Base-by-base conservation (phyloP, 2,329 filamentous ascomycete genomes). In the Beauveria rudraprayagi region DNA sequence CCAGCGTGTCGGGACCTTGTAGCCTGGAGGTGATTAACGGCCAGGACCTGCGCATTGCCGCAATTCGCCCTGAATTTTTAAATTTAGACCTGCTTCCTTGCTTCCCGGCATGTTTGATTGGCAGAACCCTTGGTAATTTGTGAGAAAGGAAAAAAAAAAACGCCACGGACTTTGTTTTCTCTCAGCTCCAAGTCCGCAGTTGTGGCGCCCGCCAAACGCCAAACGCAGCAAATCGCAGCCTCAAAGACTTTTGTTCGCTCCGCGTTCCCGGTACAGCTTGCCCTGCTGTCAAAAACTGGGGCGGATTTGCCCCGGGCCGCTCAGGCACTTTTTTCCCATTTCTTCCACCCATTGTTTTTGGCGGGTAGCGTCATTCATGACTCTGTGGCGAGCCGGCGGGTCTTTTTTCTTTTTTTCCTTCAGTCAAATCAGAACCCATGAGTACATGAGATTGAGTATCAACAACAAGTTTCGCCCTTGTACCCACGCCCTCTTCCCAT, bases 231-330 rank as follows among this genome's bases (percentile, higher is more conserved):
- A 16, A 16, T 37, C 28, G 3, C 34, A 17, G 5, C 34, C 11
- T 14, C 34, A 37, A 37, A 37, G 34, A 14, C 34, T 37, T 37
- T 37, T 14, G 34, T 37, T 37, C 34, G 11, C 34, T 11, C 34
- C 34, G 11, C 34, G 34, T 37, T 37, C 11, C 34, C 5, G 11
- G 34, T 5, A 37, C 5, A 37, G 34, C 11, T 34, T 34, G 30
- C 30, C 30, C n/a, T 47, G 26, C 17, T 59, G 56, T 52, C 47
- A 37, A 57, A 52, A 59, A 52, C 37, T 40, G 56, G 47, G 47
- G 47, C 56, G 9, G 24, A 52, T 37, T 47, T 47, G 47, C 46
- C 56, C 56, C 56, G 56, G 46, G 56, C 56, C 56, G 56, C 56
- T 59, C 56, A 59, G 56, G 56, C 56, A 59, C 56, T 59, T 59